Percentiles rank a stretch among this genome's conserved stretches.
These are phyloP conservation scores for Abrus pulchellus DNA, from an alignment of 306 rosid species.

Conservation along the genomic window DNA sequence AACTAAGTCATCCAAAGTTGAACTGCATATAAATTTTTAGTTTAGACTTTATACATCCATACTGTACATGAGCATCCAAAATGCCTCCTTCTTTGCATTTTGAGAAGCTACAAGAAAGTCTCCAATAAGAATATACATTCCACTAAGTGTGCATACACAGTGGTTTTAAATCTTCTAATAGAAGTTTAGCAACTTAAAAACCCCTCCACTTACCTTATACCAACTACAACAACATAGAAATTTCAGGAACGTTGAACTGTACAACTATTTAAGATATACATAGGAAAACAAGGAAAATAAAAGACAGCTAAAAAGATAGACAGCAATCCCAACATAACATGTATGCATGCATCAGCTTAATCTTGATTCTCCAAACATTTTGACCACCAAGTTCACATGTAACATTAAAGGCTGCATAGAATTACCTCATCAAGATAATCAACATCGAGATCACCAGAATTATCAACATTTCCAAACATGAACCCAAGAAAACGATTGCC, in stretches of 20 bases:
- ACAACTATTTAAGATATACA: neutral
- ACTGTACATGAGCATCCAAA: conserved; percentile 4
- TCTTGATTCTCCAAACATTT: conserved; percentile 19
- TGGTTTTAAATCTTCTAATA: conserved; percentile 20
- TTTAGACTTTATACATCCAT: conserved; percentile 20
- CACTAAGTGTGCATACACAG: neutral
- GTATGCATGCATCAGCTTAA: conserved; percentile 40
- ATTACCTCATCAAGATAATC: conserved; percentile 97
- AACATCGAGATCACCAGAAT: conserved; percentile 92
- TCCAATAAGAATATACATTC: neutral
- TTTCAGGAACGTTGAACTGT: neutral
- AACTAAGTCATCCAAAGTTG: conserved; percentile 15
- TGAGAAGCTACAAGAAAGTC: conserved; percentile 5
- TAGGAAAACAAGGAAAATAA: conserved; percentile 30
- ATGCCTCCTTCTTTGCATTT: conserved; percentile 18
- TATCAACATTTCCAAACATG: conserved; percentile 97
- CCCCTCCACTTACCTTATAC: conserved; percentile 25
- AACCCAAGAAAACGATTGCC: conserved; percentile 86
- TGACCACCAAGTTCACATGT: conserved; percentile 24
- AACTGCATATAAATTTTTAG: neutral
- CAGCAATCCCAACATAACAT: neutral
- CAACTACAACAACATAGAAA: conserved; percentile 2
- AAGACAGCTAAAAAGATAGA: neutral
- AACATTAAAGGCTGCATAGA: conserved; percentile 39
- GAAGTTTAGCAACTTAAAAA: conserved; percentile 31